These are phyloP conservation scores for Penicillium paneum DNA, from an alignment of 2,329 filamentous ascomycete species.

Conservation along the genomic window DNA sequence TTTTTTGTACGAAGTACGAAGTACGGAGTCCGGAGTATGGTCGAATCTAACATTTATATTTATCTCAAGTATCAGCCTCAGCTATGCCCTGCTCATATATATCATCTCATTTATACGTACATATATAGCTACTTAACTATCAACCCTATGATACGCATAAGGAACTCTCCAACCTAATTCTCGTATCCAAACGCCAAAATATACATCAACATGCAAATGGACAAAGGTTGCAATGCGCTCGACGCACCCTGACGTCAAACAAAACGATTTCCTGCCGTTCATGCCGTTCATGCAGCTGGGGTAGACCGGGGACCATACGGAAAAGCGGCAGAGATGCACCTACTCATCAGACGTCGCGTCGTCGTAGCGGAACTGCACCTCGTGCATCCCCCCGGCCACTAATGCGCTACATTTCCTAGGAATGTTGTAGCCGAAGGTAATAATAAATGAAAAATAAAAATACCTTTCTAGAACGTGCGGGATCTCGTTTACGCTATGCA, in stretches of 20 bases:
- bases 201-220: conserved; percentile 1
- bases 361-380: conserved; percentile 27
- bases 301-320: conserved; percentile 9
- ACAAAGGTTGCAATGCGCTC: conserved; percentile 8
- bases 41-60: background rate
- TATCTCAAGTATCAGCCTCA: background rate
- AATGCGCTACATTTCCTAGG: conserved; percentile 27
- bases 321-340: conserved; percentile 8
- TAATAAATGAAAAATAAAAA: background rate
- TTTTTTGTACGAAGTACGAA: too few species aligned
- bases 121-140: background rate
- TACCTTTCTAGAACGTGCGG: conserved; percentile 20
- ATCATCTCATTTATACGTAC: background rate
- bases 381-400: conserved; percentile 35
- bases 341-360: conserved; percentile 7
- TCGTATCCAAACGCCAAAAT: background rate
- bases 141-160: background rate
- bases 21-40: background rate
- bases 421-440: conserved; percentile 4
- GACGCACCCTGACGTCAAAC: conserved; percentile 20
- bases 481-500: conserved; percentile 8
- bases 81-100: background rate
- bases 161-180: background rate
- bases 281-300: conserved; percentile 23
- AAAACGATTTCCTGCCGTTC: conserved; percentile 11